Evolutionary conservation across 2,329 filamentous ascomycete species (phyloP).

Genomic region (Cercospora brassicicola): DNA sequence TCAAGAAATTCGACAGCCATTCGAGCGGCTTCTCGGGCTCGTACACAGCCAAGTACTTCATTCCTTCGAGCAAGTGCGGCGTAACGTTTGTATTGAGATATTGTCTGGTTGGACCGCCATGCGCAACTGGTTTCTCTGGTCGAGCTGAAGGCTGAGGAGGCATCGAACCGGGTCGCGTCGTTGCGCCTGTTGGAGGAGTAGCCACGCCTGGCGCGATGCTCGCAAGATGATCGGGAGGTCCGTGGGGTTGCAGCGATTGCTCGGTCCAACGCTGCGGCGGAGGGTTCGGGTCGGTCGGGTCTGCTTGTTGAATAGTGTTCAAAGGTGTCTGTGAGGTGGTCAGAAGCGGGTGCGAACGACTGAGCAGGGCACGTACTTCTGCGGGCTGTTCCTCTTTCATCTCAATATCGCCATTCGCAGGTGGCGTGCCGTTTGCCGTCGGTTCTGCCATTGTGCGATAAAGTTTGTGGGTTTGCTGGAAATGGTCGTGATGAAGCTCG

Average conservation of each 20-base stretch:
- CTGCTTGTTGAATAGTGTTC: constrained; percentile 25
- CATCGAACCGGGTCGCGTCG: constrained; percentile 33
- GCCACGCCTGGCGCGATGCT: constrained; percentile 25
- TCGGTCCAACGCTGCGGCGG: constrained; percentile 24
- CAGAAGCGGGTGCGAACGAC: constrained; percentile 3
- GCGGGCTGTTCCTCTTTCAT: constrained; percentile 40
- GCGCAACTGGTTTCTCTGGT: constrained; percentile 45
- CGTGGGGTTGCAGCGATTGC: constrained; percentile 1
- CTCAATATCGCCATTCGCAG: constrained; percentile 33
- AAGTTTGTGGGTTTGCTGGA: background rate
- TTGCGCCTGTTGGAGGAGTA: constrained; percentile 29
- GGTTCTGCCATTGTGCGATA: constrained; percentile 33
- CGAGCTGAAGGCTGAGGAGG: constrained; percentile 35
- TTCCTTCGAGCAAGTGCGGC: constrained; percentile 53
- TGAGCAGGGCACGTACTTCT: constrained; percentile 25
- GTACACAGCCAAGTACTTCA: constrained; percentile 53
- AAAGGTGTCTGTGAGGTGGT: constrained; percentile 20
- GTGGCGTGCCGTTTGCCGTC: constrained; percentile 30
- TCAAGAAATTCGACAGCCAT: constrained; percentile 52
- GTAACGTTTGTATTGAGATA: constrained; percentile 54
- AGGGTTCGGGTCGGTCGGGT: constrained; percentile 31
- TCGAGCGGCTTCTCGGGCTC: constrained; percentile 55
- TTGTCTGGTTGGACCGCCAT: constrained; percentile 51
- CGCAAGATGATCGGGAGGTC: constrained; percentile 25
- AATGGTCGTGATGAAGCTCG: background rate